Evolutionary conservation across 2,329 filamentous ascomycete species (phyloP), one percentile per base, ranked within the genome.

Genomic region (Zelopaecilomyces penicillatus): DNA sequence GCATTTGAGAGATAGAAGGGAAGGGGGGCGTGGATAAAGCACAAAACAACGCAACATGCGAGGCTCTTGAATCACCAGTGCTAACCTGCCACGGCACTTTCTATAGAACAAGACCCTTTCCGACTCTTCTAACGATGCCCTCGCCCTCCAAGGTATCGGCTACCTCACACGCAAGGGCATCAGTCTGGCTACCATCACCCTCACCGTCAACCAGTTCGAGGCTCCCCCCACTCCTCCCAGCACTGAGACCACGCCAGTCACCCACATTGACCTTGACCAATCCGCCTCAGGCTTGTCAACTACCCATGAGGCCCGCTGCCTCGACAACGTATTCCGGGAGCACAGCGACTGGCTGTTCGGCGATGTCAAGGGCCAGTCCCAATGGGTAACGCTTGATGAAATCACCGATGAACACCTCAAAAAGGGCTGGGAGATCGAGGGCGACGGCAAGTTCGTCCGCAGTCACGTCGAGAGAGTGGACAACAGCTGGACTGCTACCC

Each of bases 341-440:
- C 86, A 90, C 69, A 69, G 68, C 27, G 88, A 95, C 70, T 82
- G 81, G 72, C 76, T 95, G 53, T 95, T 94, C 62, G 89, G 89
- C 47, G 68, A 66, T 44, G 75, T 93, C 50, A 69, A 70, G 42
- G 86, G 84, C 46, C 73, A 71, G 48, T 78, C 74, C 37, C 65
- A 69, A 38, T 80, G 74, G 60, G 53, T 77, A 47, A 59, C 55
- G 8, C 58, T 65, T 19, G 69, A 65, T 12, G 71, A 74, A 12
- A 62, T 79, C 33, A 61, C 68, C n/a, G 77, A 82, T 55, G 76
- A 70, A 4, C 78, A 66, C 45, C 69, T 82, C 43, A 71, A 69
- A 50, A 63, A 71, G 40, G 76, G 75, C 30, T 89, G 83, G 75
- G 56, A 78, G 11, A 69, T 74, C 42, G 80, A 77, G 49, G 68